Base-by-base conservation (phyloP, 192 early-diverging fungal species). In the Borealophlyctis nickersoniae region DNA sequence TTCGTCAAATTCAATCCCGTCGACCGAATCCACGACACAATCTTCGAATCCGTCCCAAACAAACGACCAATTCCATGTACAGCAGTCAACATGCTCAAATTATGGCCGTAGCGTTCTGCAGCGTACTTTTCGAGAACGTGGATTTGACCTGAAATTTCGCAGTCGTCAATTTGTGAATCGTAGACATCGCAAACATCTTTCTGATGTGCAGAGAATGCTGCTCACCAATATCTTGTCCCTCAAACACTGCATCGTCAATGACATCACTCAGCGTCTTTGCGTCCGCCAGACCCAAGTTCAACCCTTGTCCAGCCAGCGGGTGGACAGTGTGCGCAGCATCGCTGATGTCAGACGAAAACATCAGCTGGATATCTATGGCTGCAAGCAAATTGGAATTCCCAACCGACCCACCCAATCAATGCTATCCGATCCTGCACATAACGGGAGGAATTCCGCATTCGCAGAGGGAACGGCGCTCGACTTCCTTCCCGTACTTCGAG, bases 301-400 rank as follows among this genome's bases (percentile, higher is more conserved):
- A 76, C 11, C 96, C 96, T 76, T 96, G 96, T 3, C 96, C 96
- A 7, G 94, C 96, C 58, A 97, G 81, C 32, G 96, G 96, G 67
- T 98, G 95, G 49, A 96, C 87, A 0, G 91, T 84, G 72, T 98
- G 96, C 23, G 95, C 96, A 23, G 96, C 93, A 72, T 98, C 96
- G 4, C 88, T 89, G 66, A 13, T 31, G 49, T 29, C 2, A 11
- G 30, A 24, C n/a, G 19, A 19, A 27, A 27, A 23, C 52, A 24
- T 14, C 52, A 53, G 52, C 27, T 53, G 7, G 7, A 23, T 27
- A 14, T 5, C 7, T 23, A 53, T 14, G n/a, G 28, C 56, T 32
- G 3, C 31, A 58, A 16, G 16, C 24, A 19, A 53, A 9, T 27
- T 19, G 24, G 52, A 58, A 24, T 4, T n/a, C 23, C 27, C 48